Conservation (phyloP, 208 protist genomes). For the Acanthamoeba lenticulata region DNA sequence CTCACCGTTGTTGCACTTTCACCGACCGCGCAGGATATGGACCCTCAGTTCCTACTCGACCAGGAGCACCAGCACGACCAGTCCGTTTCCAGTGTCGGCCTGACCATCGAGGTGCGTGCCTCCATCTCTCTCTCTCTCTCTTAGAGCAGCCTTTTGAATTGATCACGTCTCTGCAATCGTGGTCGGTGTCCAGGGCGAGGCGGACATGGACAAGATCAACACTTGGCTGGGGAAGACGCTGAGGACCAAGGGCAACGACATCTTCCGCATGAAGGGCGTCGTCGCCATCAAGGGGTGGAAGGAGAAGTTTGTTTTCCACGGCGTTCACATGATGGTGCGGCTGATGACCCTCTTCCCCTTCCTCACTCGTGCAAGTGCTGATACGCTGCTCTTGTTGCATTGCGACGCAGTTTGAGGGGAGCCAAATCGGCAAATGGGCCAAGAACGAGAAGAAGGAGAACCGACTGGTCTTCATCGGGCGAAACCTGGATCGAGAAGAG, state of each 20-base stretch:
- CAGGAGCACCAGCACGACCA: slow-evolving; percentile 72
- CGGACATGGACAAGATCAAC: slow-evolving; percentile 32
- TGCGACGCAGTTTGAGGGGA: not conserved
- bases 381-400: not conserved
- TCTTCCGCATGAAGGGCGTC: slow-evolving; percentile 80
- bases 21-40: not conserved
- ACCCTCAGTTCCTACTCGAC: slow-evolving; percentile 39
- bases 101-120: not conserved
- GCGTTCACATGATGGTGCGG: slow-evolving; percentile 78
- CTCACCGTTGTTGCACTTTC: not conserved
- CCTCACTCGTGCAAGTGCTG: not conserved
- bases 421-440: slow-evolving; percentile 24
- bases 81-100: slow-evolving; percentile 51
- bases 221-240: slow-evolving; percentile 21
- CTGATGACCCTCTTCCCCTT: not conserved
- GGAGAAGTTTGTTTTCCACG: slow-evolving; percentile 74
- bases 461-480: slow-evolving; percentile 51
- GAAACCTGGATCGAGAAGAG: slow-evolving; percentile 62
- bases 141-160: not conserved
- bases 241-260: slow-evolving; percentile 15
- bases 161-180: not conserved
- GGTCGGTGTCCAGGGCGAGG: slow-evolving; percentile 10
- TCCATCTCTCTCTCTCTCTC: not conserved
- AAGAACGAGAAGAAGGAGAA: slow-evolving; percentile 48
- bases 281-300: slow-evolving; percentile 60